Conservation (phyloP, 129 eudicot species). For the Smallanthus sonchifolius region DNA sequence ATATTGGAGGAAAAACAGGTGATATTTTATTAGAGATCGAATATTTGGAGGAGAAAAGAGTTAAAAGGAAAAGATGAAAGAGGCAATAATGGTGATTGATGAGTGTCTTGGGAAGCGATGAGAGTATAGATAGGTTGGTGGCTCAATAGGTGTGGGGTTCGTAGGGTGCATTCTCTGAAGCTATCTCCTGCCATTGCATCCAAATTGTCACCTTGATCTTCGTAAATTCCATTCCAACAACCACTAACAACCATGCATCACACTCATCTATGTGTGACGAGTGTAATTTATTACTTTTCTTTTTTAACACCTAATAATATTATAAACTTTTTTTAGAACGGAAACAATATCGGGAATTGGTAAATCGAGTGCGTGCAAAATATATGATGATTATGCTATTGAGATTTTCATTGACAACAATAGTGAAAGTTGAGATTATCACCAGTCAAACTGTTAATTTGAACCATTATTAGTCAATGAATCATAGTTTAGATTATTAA, state of each 20-base stretch:
- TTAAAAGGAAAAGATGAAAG: conserved; percentile 5
- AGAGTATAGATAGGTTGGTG: conserved; percentile 5
- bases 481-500: no score
- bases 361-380: no score
- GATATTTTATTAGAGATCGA: not conserved
- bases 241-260: conserved; percentile 29
- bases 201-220: conserved; percentile 19
- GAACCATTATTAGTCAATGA: no score
- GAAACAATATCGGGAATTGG: no score
- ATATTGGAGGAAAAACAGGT: not conserved
- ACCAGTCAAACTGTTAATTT: no score
- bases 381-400: no score
- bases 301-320: no score
- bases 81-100: conserved; percentile 20
- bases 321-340: no score
- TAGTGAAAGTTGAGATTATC: no score
- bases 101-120: conserved; percentile 20
- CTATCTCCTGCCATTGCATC: conserved; percentile 3
- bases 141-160: conserved; percentile 31
- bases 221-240: conserved; percentile 18
- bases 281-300: not conserved
- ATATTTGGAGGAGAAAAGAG: conserved; percentile 16
- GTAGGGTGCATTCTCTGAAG: conserved; percentile 25
- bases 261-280: not conserved
- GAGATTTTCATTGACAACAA: no score